Conservation (phyloP, 2,329 filamentous ascomycete species). For the Rhynchosporium secalis region DNA sequence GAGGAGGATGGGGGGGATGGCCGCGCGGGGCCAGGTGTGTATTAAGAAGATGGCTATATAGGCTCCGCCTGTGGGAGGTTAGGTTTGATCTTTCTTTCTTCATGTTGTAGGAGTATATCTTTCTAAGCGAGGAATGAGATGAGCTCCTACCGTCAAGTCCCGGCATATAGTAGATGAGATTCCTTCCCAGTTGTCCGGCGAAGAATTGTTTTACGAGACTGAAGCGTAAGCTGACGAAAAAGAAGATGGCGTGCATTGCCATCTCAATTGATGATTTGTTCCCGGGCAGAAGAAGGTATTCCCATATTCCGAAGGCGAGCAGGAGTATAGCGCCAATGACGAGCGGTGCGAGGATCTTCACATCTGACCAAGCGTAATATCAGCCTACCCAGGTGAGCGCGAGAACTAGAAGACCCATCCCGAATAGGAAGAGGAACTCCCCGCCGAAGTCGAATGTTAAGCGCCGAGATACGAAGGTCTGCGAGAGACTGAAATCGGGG, state of each 20-base stretch:
- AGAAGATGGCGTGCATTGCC: conserved; percentile 57
- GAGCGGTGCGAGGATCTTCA: conserved; percentile 43
- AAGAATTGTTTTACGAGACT: conserved; percentile 57
- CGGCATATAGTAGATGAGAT: conserved; percentile 64
- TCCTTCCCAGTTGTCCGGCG: conserved; percentile 52
- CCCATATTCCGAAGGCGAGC: conserved; percentile 44
- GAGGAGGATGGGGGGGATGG: no score
- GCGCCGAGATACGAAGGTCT: conserved; percentile 44
- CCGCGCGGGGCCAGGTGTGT: conserved; percentile 62
- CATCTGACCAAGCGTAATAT: conserved; percentile 44
- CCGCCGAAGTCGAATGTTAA: conserved; percentile 58
- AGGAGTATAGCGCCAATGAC: conserved; percentile 43
- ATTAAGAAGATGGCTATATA: conserved; percentile 59
- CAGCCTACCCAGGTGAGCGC: conserved; percentile 47
- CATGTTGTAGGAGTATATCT: not conserved
- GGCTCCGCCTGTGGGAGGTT: conserved; percentile 47
- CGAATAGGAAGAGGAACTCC: conserved; percentile 52
- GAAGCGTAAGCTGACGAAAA: conserved; percentile 70
- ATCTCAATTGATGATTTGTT: conserved; percentile 47
- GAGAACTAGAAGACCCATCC: conserved; percentile 45
- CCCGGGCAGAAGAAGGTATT: conserved; percentile 49
- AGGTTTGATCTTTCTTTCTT: not conserved
- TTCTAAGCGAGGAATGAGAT: not conserved
- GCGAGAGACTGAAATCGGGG: conserved; percentile 41
- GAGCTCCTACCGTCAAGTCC: conserved; percentile 54